These are phyloP conservation scores for Sporopachydermia cereana DNA, from an alignment of 1,139 yeast species.

Conservation along the genomic window DNA sequence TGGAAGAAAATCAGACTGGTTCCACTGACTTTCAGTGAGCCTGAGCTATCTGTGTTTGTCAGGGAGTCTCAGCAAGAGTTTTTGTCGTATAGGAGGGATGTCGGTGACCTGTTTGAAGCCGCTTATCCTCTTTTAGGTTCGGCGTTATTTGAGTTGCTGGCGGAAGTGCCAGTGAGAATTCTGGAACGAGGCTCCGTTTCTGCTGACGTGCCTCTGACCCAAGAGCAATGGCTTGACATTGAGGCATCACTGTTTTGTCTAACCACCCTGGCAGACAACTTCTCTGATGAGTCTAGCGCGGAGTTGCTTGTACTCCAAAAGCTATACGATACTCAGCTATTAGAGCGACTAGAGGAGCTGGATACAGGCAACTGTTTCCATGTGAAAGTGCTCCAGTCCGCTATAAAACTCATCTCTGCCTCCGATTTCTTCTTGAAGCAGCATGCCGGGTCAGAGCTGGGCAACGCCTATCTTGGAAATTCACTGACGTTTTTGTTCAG, in stretches of 20 bases:
- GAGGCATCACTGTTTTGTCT: conserved; percentile 64
- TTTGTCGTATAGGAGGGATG: conserved; percentile 53
- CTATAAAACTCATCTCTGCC: conserved; percentile 41
- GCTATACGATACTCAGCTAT: conserved; percentile 23
- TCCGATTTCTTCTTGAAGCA: conserved; percentile 42
- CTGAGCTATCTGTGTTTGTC: conserved; percentile 20
- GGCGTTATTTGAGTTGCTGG: conserved; percentile 40
- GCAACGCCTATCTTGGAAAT: conserved; percentile 3
- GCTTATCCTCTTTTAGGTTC: conserved; percentile 53
- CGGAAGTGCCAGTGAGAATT: conserved; percentile 16
- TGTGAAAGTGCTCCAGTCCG: conserved; percentile 28
- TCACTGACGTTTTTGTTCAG: conserved; percentile 24
- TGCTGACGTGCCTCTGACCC: not conserved
- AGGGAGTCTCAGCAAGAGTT: conserved; percentile 39
- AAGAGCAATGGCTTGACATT: conserved; percentile 31
- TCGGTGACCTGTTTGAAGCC: conserved; percentile 63
- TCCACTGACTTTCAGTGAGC: conserved; percentile 15
- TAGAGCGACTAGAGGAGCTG: conserved; percentile 18
- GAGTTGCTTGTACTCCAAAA: conserved; percentile 16
- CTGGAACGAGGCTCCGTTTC: not conserved
- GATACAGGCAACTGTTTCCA: not conserved
- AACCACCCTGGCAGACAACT: conserved; percentile 36
- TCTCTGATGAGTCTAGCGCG: conserved; percentile 17
- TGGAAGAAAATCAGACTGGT: conserved; percentile 49
- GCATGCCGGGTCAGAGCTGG: conserved; percentile 21